phyloP scores from a whole-genome alignment of 164 flowering plant species.

The Protea cynaroides region DNA sequence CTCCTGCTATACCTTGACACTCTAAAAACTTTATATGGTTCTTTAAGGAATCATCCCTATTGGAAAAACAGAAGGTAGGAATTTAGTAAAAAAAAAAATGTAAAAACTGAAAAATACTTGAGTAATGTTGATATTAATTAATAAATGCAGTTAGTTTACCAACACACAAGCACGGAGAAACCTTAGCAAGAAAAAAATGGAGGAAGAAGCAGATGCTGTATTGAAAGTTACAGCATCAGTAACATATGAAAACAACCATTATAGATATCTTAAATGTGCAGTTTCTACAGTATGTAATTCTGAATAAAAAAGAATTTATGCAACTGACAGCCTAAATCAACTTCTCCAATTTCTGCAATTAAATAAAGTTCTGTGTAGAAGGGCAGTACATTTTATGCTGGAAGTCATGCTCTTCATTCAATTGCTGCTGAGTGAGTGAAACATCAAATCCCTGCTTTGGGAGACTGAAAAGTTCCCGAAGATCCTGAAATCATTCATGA shows the following conservation, averaged over 20 bases:
- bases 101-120: background rate
- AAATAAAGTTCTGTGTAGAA: background rate
- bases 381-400: slow-evolving; percentile 56
- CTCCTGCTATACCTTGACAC: slow-evolving; percentile 78
- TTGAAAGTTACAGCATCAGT: no score
- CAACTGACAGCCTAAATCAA: background rate
- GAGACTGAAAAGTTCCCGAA: slow-evolving; percentile 76
- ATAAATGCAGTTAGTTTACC: background rate
- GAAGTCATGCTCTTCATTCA: slow-evolving; percentile 79
- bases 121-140: background rate
- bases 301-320: background rate
- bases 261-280: no score
- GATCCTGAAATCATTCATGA: slow-evolving; percentile 52
- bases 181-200: no score
- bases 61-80: no score
- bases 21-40: slow-evolving; percentile 64
- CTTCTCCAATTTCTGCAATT: background rate
- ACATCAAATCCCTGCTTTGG: slow-evolving; percentile 88
- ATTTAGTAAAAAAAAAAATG: background rate
- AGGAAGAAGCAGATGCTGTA: no score
- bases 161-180: background rate
- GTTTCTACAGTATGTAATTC: no score
- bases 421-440: slow-evolving; percentile 85
- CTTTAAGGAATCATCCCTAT: slow-evolving; percentile 64
- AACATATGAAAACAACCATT: no score